Conservation (phyloP, 306 rosid species). For the Rosa multiflora region DNA sequence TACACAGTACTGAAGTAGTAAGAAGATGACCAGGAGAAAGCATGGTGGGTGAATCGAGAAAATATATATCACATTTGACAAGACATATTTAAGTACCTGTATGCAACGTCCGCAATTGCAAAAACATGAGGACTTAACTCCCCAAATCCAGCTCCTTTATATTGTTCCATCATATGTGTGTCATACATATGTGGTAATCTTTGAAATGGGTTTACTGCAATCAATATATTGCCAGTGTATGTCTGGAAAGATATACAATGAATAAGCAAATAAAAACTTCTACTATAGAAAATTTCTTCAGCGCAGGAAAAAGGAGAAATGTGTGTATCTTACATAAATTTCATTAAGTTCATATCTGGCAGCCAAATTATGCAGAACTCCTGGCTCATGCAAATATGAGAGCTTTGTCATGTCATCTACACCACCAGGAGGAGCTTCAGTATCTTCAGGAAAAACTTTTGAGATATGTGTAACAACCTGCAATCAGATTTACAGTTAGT, state of each 20-base stretch:
- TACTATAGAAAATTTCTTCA: slow-evolving; percentile 23
- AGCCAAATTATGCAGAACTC: slow-evolving; percentile 95
- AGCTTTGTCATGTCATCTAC: slow-evolving; percentile 99
- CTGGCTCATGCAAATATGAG: slow-evolving; percentile 99
- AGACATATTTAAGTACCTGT: slow-evolving; percentile 56
- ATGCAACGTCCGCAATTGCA: slow-evolving; percentile 99
- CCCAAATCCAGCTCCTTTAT: slow-evolving; percentile 94
- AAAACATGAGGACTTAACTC: slow-evolving; percentile 99
- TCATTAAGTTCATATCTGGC: slow-evolving; percentile 98
- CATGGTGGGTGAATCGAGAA: neutral
- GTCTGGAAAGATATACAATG: slow-evolving; percentile 62
- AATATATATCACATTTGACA: neutral
- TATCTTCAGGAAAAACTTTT: slow-evolving; percentile 91
- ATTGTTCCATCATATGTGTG: slow-evolving; percentile 98
- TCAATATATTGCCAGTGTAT: slow-evolving; percentile 96
- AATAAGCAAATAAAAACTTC: slow-evolving; percentile 28
- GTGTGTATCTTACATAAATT: slow-evolving; percentile 73
- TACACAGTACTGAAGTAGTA: slow-evolving; percentile 22
- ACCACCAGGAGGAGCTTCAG: slow-evolving; percentile 98
- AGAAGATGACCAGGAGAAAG: neutral
- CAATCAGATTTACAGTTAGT: slow-evolving; percentile 35
- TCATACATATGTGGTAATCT: slow-evolving; percentile 93
- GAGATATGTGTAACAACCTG: slow-evolving; percentile 81
- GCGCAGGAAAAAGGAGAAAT: slow-evolving; percentile 7
- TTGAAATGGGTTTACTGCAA: slow-evolving; percentile 99